These are phyloP conservation scores for Talaromyces wortmannii DNA, from an alignment of 495 filamentous ascomycete genomes.

Conservation along the genomic window DNA sequence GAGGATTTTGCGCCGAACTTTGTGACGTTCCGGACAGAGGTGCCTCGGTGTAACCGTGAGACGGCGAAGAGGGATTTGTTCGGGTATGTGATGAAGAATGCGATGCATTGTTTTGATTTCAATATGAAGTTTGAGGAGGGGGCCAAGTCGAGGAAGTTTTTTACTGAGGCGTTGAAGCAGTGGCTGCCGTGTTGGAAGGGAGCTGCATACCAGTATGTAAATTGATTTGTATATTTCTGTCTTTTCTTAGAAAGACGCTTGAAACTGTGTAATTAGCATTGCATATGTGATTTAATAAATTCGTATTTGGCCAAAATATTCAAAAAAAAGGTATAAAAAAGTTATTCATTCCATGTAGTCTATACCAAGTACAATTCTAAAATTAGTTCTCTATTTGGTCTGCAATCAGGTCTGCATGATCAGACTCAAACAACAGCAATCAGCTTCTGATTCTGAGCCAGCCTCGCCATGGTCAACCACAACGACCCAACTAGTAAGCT, in stretches of 20 bases:
- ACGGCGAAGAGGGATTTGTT: slow-evolving; percentile 34
- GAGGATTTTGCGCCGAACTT: slow-evolving; percentile 35
- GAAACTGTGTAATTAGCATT: too few relatives aligned
- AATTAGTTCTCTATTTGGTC: not conserved
- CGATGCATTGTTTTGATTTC: slow-evolving; percentile 50
- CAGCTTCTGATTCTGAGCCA: slow-evolving; percentile 14
- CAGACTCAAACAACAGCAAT: slow-evolving; percentile 14
- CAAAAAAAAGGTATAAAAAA: too few relatives aligned
- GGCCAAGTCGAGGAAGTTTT: slow-evolving; percentile 23
- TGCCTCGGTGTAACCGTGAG: slow-evolving; percentile 40
- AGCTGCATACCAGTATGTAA: not conserved
- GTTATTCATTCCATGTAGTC: too few relatives aligned
- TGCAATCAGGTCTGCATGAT: not conserved
- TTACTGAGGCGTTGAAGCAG: slow-evolving; percentile 31
- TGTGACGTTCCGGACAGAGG: slow-evolving; percentile 24
- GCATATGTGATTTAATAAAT: too few relatives aligned
- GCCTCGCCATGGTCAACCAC: slow-evolving; percentile 16
- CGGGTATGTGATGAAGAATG: slow-evolving; percentile 40
- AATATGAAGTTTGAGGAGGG: slow-evolving; percentile 18
- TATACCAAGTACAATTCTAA: too few relatives aligned
- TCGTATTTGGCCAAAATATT: too few relatives aligned
- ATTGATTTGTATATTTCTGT: not conserved
- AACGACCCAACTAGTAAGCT: slow-evolving; percentile 23
- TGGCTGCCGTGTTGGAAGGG: slow-evolving; percentile 39
- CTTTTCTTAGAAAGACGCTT: too few relatives aligned